Percentiles rank a stretch among this genome's conserved stretches.
Evolutionary conservation across 129 eudicot species (phyloP).

Genomic region (carrot (Daucus carota)): DH1_v3.0 NC_030387.2:40124001-40124500

Average conservation of each 20-base stretch:
- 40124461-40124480: background rate
- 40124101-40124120: background rate
- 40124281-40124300: background rate
- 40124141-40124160: background rate
- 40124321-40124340: background rate
- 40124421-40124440: background rate
- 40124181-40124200: background rate
- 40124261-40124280: background rate
- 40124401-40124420: background rate
- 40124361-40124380: background rate
- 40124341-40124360: background rate
- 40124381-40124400: background rate
- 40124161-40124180: background rate
- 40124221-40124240: background rate
- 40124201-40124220: background rate
- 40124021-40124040: background rate
- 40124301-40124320: background rate
- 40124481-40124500: background rate
- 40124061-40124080: background rate
- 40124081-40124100: background rate
- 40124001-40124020: background rate
- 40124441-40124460: background rate
- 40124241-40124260: background rate
- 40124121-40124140: background rate
- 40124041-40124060: background rate